These are phyloP conservation scores for Euclidium syriacum DNA, from an alignment of 345 rosid species.

Conservation along the genomic window DNA sequence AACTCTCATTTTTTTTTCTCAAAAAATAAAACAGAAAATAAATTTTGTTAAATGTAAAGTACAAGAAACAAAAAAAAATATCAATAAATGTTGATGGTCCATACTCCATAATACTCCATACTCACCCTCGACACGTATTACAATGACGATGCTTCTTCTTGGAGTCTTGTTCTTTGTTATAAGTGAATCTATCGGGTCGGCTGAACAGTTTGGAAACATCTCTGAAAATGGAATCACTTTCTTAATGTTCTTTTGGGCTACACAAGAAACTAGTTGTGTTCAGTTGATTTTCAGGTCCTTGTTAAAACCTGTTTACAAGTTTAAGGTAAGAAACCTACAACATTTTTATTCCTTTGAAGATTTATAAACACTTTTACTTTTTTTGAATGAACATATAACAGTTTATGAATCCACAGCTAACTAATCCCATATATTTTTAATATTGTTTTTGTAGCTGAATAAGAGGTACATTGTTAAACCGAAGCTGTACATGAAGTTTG, in stretches of 20 bases:
- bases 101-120: too few species aligned
- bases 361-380: too few species aligned
- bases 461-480: slow-evolving; percentile 67
- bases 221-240: slow-evolving; percentile 59
- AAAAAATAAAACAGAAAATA: too few species aligned
- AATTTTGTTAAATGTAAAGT: too few species aligned
- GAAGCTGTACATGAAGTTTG: slow-evolving; percentile 66
- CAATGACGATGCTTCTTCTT: slow-evolving; percentile 56
- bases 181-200: slow-evolving; percentile 62
- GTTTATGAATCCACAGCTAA: not conserved
- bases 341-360: not conserved
- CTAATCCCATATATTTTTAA: not conserved
- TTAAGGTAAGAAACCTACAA: slow-evolving; percentile 52
- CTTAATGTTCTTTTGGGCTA: slow-evolving; percentile 57
- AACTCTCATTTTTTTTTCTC: too few species aligned
- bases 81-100: not conserved
- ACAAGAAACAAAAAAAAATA: not conserved
- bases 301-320: slow-evolving; percentile 70
- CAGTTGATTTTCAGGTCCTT: slow-evolving; percentile 78
- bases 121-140: too few species aligned
- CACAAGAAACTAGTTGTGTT: slow-evolving; percentile 60
- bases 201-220: slow-evolving; percentile 64
- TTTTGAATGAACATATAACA: too few species aligned
- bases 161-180: slow-evolving; percentile 55
- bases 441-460: slow-evolving; percentile 42